Percentiles rank a stretch among this genome's conserved stretches.
These are phyloP conservation scores for Eimeria zaria DNA, from an alignment of 169 alveolate genomes.

Conservation along the genomic window DNA sequence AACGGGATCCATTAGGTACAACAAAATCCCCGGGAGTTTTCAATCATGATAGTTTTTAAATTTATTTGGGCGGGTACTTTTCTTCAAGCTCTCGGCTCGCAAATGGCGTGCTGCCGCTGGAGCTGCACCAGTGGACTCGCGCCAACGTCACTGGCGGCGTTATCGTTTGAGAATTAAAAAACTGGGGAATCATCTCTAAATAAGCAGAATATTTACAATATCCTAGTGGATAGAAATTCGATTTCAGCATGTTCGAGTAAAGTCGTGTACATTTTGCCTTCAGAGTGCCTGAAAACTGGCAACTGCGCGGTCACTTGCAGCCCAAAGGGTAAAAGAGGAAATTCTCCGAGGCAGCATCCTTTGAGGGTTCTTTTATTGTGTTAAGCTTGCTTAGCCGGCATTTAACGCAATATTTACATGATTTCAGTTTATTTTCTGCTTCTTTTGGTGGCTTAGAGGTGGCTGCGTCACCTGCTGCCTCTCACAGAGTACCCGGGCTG, in stretches of 20 bases:
- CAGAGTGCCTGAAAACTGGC: neutral
- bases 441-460: neutral
- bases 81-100: neutral
- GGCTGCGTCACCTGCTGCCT: conserved; percentile 11
- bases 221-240: neutral
- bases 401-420: neutral
- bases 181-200: neutral
- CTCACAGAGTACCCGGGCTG: neutral
- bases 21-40: too few species aligned
- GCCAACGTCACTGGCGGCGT: neutral
- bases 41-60: neutral
- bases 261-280: neutral
- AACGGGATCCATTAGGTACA: too few species aligned
- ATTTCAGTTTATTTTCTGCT: neutral
- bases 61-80: neutral
- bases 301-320: neutral
- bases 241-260: neutral
- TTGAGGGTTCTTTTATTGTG: neutral
- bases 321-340: neutral
- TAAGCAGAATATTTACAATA: neutral
- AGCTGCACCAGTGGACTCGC: conserved; percentile 11
- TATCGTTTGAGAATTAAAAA: neutral
- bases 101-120: neutral
- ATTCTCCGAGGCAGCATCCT: neutral
- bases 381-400: neutral